Conservation (phyloP, 768 basidiomycete genomes). For the Phylloporus sp. region DNA sequence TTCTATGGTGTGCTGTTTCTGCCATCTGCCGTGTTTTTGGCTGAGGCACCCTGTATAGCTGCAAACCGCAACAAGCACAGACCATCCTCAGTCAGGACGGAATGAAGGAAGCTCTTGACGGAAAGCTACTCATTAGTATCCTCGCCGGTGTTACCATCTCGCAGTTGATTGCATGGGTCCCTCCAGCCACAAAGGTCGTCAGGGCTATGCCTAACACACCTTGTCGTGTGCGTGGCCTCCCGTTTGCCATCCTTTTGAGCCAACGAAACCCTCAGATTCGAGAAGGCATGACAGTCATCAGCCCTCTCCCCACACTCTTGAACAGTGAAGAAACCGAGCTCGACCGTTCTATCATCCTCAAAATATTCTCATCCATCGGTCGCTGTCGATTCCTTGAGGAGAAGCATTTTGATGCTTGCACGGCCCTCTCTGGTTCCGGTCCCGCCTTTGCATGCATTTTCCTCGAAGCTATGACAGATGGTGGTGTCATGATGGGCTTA, state of each 20-base stretch:
- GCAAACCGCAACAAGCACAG: conserved; percentile 87
- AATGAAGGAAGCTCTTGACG: conserved; percentile 76
- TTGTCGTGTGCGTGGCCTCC: conserved; percentile 62
- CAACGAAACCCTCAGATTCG: conserved; percentile 61
- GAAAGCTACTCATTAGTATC: conserved; percentile 93
- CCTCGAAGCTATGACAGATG: conserved; percentile 97
- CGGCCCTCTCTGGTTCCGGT: conserved; percentile 91
- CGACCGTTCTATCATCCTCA: conserved; percentile 70
- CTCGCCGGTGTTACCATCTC: conserved; percentile 92
- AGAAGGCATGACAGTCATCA: conserved; percentile 97
- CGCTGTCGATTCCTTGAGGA: conserved; percentile 95
- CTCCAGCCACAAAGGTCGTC: conserved; percentile 74
- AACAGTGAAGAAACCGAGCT: conserved; percentile 42
- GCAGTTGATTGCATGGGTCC: conserved; percentile 74
- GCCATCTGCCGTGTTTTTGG: background rate
- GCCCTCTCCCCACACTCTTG: conserved; percentile 52
- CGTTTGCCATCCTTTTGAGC: background rate
- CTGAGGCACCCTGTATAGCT: conserved; percentile 44
- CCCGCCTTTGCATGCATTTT: conserved; percentile 97
- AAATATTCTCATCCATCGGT: conserved; percentile 96
- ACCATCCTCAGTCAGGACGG: conserved; percentile 68
- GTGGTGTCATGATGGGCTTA: conserved; percentile 99
- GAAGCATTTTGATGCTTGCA: conserved; percentile 98
- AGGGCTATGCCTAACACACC: conserved; percentile 99
- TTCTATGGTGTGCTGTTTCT: conserved; percentile 66